Evolutionary conservation across 2,329 filamentous ascomycete species (phyloP).

Genomic region (Coniochaeta sp.): DNA sequence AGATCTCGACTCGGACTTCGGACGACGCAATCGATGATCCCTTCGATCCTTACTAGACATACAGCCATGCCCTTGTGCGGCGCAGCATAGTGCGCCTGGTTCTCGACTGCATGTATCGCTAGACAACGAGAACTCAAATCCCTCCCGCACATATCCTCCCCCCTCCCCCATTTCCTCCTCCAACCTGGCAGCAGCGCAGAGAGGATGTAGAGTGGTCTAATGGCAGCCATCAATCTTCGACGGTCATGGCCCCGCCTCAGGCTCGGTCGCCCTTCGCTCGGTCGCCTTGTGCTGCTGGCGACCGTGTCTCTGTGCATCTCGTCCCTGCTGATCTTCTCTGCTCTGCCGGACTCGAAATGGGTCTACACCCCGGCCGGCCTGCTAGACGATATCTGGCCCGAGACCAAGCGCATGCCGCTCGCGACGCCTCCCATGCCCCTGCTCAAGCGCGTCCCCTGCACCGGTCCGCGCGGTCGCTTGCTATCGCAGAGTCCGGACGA

Average conservation of each 20-base stretch:
- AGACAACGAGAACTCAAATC: too few species aligned
- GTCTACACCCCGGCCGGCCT: not conserved
- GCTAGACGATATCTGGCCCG: not conserved
- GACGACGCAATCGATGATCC: too few species aligned
- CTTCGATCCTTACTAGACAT: too few species aligned
- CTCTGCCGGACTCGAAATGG: not conserved
- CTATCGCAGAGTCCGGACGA: conserved; percentile 18
- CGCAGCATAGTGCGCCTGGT: too few species aligned
- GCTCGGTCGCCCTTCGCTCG: not conserved
- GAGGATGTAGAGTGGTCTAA: not conserved
- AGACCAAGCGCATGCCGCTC: conserved; percentile 11
- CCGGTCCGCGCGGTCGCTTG: conserved; percentile 17
- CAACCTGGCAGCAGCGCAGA: too few species aligned
- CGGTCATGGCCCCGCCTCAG: not conserved
- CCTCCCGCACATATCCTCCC: too few species aligned
- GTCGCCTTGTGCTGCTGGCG: not conserved
- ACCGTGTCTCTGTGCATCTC: not conserved
- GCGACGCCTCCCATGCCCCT: conserved; percentile 13
- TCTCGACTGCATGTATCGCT: too few species aligned
- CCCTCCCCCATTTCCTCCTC: too few species aligned
- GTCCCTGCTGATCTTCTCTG: not conserved
- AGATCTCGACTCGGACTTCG: too few species aligned
- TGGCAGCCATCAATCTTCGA: not conserved
- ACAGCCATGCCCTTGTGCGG: too few species aligned
- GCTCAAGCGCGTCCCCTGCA: conserved; percentile 14